These are phyloP conservation scores for Coniferiporia sulphurascens DNA, from an alignment of 1,284 basidiomycete genomes.

Conservation along the genomic window DNA sequence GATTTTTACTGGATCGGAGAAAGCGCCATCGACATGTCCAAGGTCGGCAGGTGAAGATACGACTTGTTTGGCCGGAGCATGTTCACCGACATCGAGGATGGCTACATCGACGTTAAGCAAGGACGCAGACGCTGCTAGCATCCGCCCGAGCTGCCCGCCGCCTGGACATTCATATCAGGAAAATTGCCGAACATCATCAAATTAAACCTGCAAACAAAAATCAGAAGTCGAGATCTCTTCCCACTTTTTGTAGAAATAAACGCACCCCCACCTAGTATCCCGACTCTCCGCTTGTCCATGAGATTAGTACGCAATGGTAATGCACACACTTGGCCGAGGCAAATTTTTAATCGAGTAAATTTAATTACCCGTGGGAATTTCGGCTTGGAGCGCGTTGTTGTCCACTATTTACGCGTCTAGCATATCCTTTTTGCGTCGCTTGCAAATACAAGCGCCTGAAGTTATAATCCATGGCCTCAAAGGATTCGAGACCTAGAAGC, in stretches of 20 bases:
- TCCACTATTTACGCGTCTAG: background rate
- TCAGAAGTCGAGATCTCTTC: background rate
- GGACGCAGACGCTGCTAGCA: conserved; percentile 91
- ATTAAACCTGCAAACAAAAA: background rate
- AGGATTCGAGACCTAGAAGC: too few species aligned
- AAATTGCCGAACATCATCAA: background rate
- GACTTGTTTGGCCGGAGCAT: conserved; percentile 91
- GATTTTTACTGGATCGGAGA: conserved; percentile 81
- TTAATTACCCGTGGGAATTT: background rate
- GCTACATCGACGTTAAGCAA: conserved; percentile 85
- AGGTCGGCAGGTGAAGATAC: conserved; percentile 47
- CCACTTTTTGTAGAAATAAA: conserved; percentile 20
- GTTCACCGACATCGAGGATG: conserved; percentile 79
- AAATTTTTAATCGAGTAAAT: background rate
- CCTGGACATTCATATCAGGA: conserved; percentile 43
- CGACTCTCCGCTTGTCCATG: conserved; percentile 54
- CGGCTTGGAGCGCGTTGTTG: background rate
- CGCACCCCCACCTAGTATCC: conserved; percentile 62
- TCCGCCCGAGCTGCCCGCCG: conserved; percentile 96
- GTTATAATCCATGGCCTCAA: too few species aligned
- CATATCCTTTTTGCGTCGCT: too few species aligned
- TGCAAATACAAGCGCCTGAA: too few species aligned
- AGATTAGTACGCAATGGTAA: conserved; percentile 22
- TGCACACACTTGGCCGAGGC: conserved; percentile 18
- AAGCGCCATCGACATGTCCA: conserved; percentile 85